Evolutionary conservation across 176 grass and related monocot species (phyloP), one percentile per base, ranked within the genome.

Genomic region (Lolium multiflorum): DNA sequence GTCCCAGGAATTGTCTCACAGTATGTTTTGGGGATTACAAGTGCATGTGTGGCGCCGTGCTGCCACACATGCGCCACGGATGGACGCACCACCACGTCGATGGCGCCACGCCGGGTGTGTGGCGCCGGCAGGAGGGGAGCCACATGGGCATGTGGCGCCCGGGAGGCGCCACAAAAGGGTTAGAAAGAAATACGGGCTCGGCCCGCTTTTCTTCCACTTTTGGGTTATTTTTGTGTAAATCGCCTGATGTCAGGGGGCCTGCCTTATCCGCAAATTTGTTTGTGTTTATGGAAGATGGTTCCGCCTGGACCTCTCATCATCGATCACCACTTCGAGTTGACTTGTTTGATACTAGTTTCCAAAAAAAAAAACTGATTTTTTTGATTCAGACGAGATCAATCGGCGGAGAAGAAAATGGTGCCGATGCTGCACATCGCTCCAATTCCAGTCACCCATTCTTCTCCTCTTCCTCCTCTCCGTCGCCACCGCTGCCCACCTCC

Each of bases 211-310:
- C n/a, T n/a, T n/a, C n/a, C n/a, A n/a, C n/a, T n/a, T n/a, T n/a
- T n/a, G n/a, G n/a, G n/a, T n/a, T n/a, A n/a, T n/a, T n/a, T n/a
- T n/a, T n/a, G n/a, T n/a, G n/a, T n/a, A n/a, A n/a, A n/a, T n/a
- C n/a, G n/a, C n/a, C n/a, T 28, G 7, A 51, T 28, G 73, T 51
- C 47, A 7, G 7, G 44, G 48, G 8, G 73, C 49, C 74, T 55
- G 74, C 74, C 74, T 76, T 76, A 76, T 76, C 74, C 49, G 74
- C 74, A 76, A 54, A 7, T 11, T 49, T 15, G 46, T 31, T 54
- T 18, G 48, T 76, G 73, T 26, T 51, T 52, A 52, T 75, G 74
- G 74, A 76, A 76, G 22, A 17, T 75, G 72, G 72, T 52, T 75
- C 17, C 47, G 46, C 49, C 1, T 76, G 74, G 74, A 76, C 74